Conservation (phyloP, 2,329 filamentous ascomycete species). For the Phialemoniopsis sp. region DNA sequence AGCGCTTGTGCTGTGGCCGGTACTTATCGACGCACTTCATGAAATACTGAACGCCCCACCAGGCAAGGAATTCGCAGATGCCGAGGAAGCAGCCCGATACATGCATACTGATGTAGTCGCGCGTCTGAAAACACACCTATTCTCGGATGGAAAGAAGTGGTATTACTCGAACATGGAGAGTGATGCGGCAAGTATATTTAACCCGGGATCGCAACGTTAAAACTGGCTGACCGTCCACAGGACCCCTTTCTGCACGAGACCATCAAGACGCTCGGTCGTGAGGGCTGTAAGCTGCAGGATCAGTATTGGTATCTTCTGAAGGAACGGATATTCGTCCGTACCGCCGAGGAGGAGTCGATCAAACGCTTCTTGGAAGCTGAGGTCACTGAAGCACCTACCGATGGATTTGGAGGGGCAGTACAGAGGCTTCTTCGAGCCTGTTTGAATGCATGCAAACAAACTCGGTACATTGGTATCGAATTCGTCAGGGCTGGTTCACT, state of each 20-base stretch:
- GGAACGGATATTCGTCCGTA: constrained; percentile 8
- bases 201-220: too few relatives aligned
- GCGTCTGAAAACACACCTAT: constrained; percentile 8
- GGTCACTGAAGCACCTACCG: not conserved
- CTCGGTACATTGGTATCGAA: constrained; percentile 1
- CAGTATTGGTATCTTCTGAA: constrained; percentile 15
- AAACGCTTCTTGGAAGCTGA: constrained; percentile 6
- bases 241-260: constrained; percentile 9
- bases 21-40: constrained; percentile 8
- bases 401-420: not conserved
- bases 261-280: constrained; percentile 11
- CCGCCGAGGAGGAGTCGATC: constrained; percentile 12
- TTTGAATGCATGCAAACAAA: constrained; percentile 6
- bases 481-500: constrained; percentile 11
- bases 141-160: constrained; percentile 12
- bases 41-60: constrained; percentile 12
- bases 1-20: constrained; percentile 5
- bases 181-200: constrained; percentile 8
- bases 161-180: constrained; percentile 11
- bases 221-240: constrained; percentile 4
- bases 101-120: constrained; percentile 2
- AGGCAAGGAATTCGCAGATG: constrained; percentile 13
- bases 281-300: constrained; percentile 10
- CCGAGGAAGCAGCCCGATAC: constrained; percentile 6
- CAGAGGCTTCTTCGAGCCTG: constrained; percentile 8